Evolutionary conservation across 2,329 filamentous ascomycete genomes (phyloP), one percentile per base, ranked within the genome.

Genomic region (Trichoderma afroharzianum): DNA sequence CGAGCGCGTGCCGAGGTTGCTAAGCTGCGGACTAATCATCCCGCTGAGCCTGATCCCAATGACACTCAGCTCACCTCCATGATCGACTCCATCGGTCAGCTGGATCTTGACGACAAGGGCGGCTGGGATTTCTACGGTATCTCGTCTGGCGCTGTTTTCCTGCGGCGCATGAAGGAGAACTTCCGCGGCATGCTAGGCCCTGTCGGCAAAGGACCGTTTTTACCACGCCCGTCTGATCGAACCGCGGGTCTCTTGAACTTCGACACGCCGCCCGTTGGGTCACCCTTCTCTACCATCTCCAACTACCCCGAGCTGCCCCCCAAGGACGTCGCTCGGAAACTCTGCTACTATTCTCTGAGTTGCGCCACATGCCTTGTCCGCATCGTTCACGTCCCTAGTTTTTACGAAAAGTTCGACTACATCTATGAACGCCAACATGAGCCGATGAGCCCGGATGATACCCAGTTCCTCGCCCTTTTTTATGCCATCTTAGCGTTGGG

Each of bases 101-200:
- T 99, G 21, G 95, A 98, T 77, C 86, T 98, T 39, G 94, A 97
- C 76, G 95, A 98, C 76, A 90, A 91, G 76, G 95, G 95, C 55
- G 90, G 96, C 76, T 97, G 94, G 90, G 95, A 98, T 81, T 99
- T 97, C 77, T 94, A 97, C 78, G 96, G 96, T 62, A 92, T 93
- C 74, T 98, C 95, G 0, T 98, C 96, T 0, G 95, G 95, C 3
- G 88, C 95, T 57, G 93, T 95, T 74, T 99, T 98, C 80, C 87
- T 98, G 76, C 89, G 90, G 74, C 90, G 93, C 69, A 91, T 99
- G 87, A 92, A 94, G 77, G 93, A 97, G 77, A 92, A 97, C 78
- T 93, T 98, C 75, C 92, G 93, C 58, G 90, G 91, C 73, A 85
- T 96, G 74, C 87, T 96, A 62, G 91, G 91, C 24, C 87, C 88